These are phyloP conservation scores for Trichoderma virens DNA, from an alignment of 495 filamentous ascomycete genomes.

Conservation along the genomic window DNA sequence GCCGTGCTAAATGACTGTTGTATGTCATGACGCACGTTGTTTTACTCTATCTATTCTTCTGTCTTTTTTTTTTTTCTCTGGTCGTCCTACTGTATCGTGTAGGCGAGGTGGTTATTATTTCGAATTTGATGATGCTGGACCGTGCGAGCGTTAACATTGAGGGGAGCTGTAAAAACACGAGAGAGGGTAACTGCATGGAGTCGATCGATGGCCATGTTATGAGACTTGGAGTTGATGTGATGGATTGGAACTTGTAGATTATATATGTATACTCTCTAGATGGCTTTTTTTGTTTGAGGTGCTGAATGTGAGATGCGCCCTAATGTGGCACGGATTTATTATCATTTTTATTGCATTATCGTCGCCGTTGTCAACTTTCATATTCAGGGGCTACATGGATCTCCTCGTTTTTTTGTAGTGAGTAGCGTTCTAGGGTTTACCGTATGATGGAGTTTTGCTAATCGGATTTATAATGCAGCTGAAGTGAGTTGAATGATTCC, in stretches of 20 bases:
- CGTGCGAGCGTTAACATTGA: background rate
- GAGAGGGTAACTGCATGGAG: background rate
- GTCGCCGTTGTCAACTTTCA: background rate
- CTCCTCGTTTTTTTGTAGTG: background rate
- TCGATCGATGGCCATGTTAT: background rate
- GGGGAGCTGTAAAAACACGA: background rate
- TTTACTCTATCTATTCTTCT: background rate
- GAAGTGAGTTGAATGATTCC: background rate
- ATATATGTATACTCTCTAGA: background rate
- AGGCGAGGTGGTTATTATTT: background rate
- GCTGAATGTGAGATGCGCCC: background rate
- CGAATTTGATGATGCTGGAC: background rate
- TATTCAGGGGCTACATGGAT: background rate
- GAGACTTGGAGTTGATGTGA: constrained; percentile 8
- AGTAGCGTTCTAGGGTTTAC: too few relatives aligned
- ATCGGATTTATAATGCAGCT: background rate
- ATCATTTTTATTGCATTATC: background rate
- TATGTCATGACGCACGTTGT: background rate
- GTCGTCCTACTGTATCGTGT: background rate
- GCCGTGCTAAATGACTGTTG: background rate
- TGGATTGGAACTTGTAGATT: background rate
- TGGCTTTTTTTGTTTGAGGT: background rate
- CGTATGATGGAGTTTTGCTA: background rate
- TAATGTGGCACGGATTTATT: background rate
- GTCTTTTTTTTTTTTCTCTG: background rate